Base-by-base conservation (phyloP, 176 grass and related monocot species). In the Coix lacrymajobi region DNA sequence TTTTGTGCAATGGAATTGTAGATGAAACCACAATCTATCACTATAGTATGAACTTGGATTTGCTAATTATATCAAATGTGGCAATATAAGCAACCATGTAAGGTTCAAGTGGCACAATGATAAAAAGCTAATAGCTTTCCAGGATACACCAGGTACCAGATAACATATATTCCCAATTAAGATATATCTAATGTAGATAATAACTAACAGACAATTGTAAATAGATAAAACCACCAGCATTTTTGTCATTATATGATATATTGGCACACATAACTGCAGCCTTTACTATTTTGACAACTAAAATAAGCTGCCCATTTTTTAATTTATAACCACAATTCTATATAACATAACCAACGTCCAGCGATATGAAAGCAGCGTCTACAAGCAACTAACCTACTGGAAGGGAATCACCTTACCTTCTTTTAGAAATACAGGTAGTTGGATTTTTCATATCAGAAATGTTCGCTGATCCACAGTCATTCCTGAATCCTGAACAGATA, bases 371-470 rank as follows among this genome's bases (percentile, higher is more conserved):
- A 64, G 11, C 41, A 79, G 65, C 38, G 36, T 44, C 45, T 22
- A 64, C 7, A 63, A 56, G 40, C 41, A 85, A 81, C 11, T 71
- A 66, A 85, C 22, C 28, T 34, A 68, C 16, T 37, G 32, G 46
- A 83, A 62, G 37, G 33, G 36, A 63, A 83, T 69, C 43, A 44
- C 19, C 75, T 79, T 91, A 95, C 96, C 88, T 91, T 91, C 51
- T 77, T 79, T 74, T 30, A 68, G 60, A 77, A 79, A 87, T 71
- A 82, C 56, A 82, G 72, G 66, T 67, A 70, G 79, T 73, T 77
- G 87, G 58, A 81, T 91, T 78, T 83, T 95, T 90, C 67, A 79
- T 38, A 75, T 88, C 57, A 28, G 83, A 84, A 86, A 57, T 66
- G 30, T 76, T 79, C 41, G 38, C 39, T 86, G 51, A 84, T 80